phyloP scores from a whole-genome alignment of 345 rosid genomes.

The Salix dunnii region DNA sequence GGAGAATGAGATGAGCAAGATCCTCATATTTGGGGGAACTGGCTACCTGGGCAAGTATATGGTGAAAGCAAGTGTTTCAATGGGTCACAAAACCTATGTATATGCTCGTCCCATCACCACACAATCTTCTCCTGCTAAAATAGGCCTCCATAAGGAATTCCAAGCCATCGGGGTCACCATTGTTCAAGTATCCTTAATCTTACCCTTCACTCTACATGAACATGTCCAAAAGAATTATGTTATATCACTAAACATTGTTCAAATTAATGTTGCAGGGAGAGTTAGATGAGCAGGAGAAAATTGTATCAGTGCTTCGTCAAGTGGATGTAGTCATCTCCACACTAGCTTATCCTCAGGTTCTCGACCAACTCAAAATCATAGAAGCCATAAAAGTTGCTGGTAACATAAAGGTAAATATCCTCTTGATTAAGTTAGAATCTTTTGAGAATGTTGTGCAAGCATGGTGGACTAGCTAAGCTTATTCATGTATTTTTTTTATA shows the following conservation, averaged over 20 bases:
- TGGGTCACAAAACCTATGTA: conserved; percentile 29
- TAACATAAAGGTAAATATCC: conserved; percentile 37
- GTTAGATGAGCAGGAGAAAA: conserved; percentile 38
- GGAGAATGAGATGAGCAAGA: conserved; percentile 13
- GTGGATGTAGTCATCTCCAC: conserved; percentile 45
- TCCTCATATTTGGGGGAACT: conserved; percentile 30
- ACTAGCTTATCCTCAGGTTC: conserved; percentile 25
- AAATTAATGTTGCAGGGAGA: conserved; percentile 25
- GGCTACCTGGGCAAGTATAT: conserved; percentile 34
- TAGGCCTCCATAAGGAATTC: conserved; percentile 16
- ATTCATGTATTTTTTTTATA: too few species aligned
- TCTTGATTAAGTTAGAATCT: background rate
- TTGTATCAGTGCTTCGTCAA: conserved; percentile 21
- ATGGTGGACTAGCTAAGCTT: background rate
- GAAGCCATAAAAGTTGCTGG: conserved; percentile 46
- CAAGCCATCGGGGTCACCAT: conserved; percentile 22
- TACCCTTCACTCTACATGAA: too few species aligned
- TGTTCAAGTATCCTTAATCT: too few species aligned
- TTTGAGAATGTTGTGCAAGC: too few species aligned
- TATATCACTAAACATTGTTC: background rate
- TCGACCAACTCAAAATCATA: conserved; percentile 37
- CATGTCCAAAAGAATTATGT: background rate
- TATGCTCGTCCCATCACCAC: conserved; percentile 16
- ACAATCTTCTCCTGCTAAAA: conserved; percentile 5
- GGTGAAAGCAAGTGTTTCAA: conserved; percentile 26